Base-by-base conservation (phyloP, 192 early-diverging fungal genomes). In the Entomortierella parvispora region DNA sequence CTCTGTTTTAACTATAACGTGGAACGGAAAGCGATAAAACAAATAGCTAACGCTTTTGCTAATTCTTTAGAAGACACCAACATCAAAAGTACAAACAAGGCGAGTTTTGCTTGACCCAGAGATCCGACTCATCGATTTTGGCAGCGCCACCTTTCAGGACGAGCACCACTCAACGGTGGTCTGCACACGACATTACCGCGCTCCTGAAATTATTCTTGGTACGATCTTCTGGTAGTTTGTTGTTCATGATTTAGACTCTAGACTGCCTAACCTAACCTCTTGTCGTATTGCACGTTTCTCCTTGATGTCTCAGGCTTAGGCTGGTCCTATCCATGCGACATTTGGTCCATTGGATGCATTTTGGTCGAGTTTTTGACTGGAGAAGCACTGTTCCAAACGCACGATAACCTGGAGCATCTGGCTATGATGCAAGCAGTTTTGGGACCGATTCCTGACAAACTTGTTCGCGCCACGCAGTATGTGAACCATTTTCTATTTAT, bases 321-420 rank as follows among this genome's bases (percentile, higher is more conserved):
- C 4, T 99, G 97, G 97, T 95, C 93, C 23, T 99, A 90, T 81
- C 92, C 96, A 20, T 97, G 96, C 81, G 97, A 99, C 79, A 92
- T 98, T 84, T 99, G 97, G 97, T 97, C 95, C 18, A 80, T 97
- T 61, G 97, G 97, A 12, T 99, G 97, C 85, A 97, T 99, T 56
- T 86, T 99, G n/a, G 89, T 98, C 9, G 97, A 99, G 81, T 89
- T 99, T 54, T 89, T 92, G 37, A 99, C 95, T 2, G 97, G 97
- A 22, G 93, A 95, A 68, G 96, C 97, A 5, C 80, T 99, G 56
- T 99, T 99, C 77, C 96, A 98, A 80, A 98, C 97, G 2, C 97
- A 98, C 63, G 96, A 99, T 72, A 94, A 97, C 80, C 74, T 95
- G 62, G 97, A 99, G 70, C 97, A 99, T 69, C 80, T 99, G 62